phyloP scores from a whole-genome alignment of 192 early-diverging fungal species.

The Podila horticola region DNA sequence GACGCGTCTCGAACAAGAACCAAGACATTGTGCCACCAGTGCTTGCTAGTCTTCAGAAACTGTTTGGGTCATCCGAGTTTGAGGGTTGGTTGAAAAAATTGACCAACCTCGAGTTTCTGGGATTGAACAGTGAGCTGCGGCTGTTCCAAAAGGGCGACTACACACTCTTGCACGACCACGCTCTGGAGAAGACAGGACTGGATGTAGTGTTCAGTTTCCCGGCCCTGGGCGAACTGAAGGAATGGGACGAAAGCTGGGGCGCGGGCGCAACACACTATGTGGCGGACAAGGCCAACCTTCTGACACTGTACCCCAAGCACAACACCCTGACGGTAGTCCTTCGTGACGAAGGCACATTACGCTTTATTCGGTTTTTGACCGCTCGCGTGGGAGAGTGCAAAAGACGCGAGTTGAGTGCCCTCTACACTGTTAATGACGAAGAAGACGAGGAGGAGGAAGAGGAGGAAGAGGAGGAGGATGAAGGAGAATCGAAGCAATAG shows the following conservation, averaged over 20 bases:
- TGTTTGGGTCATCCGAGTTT: slow-evolving; percentile 51
- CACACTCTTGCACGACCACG: slow-evolving; percentile 70
- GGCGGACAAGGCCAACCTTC: slow-evolving; percentile 56
- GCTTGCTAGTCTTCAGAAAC: slow-evolving; percentile 19
- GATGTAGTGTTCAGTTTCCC: slow-evolving; percentile 61
- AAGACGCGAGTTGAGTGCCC: slow-evolving; percentile 32
- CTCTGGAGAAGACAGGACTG: slow-evolving; percentile 59
- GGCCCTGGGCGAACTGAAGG: slow-evolving; percentile 3
- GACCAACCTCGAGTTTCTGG: slow-evolving; percentile 22
- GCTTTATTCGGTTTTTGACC: slow-evolving; percentile 69
- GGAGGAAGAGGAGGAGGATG: slow-evolving; percentile 14
- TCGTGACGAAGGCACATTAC: slow-evolving; percentile 61
- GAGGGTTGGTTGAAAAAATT: slow-evolving; percentile 36
- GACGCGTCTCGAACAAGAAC: slow-evolving; percentile 39
- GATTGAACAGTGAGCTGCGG: slow-evolving; percentile 40
- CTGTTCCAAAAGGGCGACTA: slow-evolving; percentile 67
- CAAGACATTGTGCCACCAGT: slow-evolving; percentile 6
- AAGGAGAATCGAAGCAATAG: slow-evolving; percentile 3
- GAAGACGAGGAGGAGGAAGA: slow-evolving; percentile 49
- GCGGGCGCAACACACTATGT: slow-evolving; percentile 68
- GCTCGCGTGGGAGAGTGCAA: slow-evolving; percentile 48
- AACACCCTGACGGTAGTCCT: slow-evolving; percentile 68
- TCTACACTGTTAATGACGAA: slow-evolving; percentile 34
- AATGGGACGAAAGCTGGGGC: slow-evolving; percentile 64
- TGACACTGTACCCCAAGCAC: slow-evolving; percentile 58